A percentile compares a stretch with the other conserved stretches of the same genome.
phyloP scores from a whole-genome alignment of 2,329 filamentous ascomycete species.

The Trichoderma sp. region DNA sequence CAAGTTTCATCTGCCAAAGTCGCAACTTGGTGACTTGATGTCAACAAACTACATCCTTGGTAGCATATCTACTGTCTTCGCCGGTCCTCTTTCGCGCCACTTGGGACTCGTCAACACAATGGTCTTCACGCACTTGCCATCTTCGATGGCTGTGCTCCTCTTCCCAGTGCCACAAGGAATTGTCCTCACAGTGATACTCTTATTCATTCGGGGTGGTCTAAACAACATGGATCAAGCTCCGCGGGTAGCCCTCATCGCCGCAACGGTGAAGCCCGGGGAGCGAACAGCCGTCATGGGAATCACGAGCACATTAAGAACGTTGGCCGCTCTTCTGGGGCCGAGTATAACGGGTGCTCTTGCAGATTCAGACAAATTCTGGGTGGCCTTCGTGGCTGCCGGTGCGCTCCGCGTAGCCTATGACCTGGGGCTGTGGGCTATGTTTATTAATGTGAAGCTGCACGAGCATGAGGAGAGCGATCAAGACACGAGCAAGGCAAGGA shows the following conservation, averaged over 20 bases:
- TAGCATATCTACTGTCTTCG: constrained; percentile 56
- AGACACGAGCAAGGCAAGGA: neutral
- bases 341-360: constrained; percentile 58
- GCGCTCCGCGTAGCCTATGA: constrained; percentile 57
- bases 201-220: constrained; percentile 61
- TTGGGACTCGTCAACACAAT: constrained; percentile 66
- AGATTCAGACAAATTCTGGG: constrained; percentile 56
- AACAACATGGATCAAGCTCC: constrained; percentile 73
- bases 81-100: constrained; percentile 56
- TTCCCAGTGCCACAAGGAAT: constrained; percentile 58
- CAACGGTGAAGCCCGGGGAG: constrained; percentile 64
- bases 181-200: constrained; percentile 53
- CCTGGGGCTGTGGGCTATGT: constrained; percentile 59
- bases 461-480: constrained; percentile 39
- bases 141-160: constrained; percentile 59
- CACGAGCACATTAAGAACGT: constrained; percentile 59
- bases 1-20: constrained; percentile 58
- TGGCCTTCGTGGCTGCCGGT: constrained; percentile 62
- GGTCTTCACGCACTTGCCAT: constrained; percentile 64
- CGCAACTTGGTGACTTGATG: constrained; percentile 60
- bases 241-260: constrained; percentile 65
- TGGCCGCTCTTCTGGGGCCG: constrained; percentile 58
- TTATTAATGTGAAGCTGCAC: constrained; percentile 58
- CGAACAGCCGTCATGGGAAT: constrained; percentile 72
- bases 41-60: constrained; percentile 56